phyloP scores from a whole-genome alignment of 805 yeast genomes.

The Saccharomycopsis sp. region DNA sequence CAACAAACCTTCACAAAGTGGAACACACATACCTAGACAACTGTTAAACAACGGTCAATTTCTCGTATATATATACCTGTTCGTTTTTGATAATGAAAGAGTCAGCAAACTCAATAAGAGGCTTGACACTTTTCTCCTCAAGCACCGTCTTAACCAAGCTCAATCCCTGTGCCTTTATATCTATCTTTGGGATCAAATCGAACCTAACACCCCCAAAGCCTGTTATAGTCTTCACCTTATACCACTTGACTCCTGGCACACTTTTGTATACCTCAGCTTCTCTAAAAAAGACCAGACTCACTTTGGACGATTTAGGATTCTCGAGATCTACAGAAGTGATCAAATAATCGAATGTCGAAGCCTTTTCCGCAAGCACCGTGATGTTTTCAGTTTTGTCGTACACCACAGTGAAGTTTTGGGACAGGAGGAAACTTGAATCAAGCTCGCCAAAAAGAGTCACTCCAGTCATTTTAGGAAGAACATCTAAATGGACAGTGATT shows the following conservation, averaged over 20 bases:
- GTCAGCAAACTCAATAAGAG: slow-evolving; percentile 3
- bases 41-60: slow-evolving; percentile 5
- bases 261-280: slow-evolving; percentile 22
- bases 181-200: slow-evolving; percentile 17
- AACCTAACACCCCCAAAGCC: slow-evolving; percentile 38
- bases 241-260: slow-evolving; percentile 36
- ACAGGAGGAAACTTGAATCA: slow-evolving; percentile 27
- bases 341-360: slow-evolving; percentile 46
- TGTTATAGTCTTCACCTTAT: slow-evolving; percentile 31
- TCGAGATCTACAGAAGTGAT: slow-evolving; percentile 34
- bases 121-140: background rate
- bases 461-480: slow-evolving; percentile 84
- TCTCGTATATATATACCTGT: slow-evolving; percentile 16
- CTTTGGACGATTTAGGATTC: slow-evolving; percentile 8
- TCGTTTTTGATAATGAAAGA: slow-evolving; percentile 1
- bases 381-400: slow-evolving; percentile 75
- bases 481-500: slow-evolving; percentile 62
- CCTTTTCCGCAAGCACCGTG: slow-evolving; percentile 31
- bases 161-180: slow-evolving; percentile 20
- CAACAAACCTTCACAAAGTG: no score
- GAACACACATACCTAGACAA: background rate
- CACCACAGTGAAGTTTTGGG: slow-evolving; percentile 27
- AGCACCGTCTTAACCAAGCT: slow-evolving; percentile 2
- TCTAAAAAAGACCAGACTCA: background rate
- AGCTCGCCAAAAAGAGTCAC: slow-evolving; percentile 68